phyloP scores from a whole-genome alignment of 225 moss, liverwort and hornwort genomes.

The Neckera pumila region DNA sequence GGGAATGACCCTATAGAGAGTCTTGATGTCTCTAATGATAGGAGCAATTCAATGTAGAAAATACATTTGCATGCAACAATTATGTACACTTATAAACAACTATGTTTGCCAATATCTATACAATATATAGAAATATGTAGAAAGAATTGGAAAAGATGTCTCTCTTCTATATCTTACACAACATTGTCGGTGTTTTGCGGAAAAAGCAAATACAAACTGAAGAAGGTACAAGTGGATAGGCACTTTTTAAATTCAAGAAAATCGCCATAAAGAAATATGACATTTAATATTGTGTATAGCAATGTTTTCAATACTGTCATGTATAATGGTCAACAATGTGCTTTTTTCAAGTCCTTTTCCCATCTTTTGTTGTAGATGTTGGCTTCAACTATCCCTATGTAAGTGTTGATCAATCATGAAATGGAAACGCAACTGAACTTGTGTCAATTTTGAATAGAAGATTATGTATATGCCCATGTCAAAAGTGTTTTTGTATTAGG shows the following conservation, averaged over 20 bases:
- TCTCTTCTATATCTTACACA: rapidly evolving
- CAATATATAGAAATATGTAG: not conserved
- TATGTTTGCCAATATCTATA: rapidly evolving
- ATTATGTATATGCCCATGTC: rapidly evolving
- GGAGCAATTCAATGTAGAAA: rapidly evolving
- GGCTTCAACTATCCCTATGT: not conserved
- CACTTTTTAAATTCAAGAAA: no score
- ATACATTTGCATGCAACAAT: not conserved
- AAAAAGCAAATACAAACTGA: rapidly evolving
- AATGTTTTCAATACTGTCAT: not conserved
- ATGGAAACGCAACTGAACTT: not conserved
- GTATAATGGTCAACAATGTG: not conserved
- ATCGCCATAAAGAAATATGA: rapidly evolving
- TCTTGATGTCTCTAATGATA: no score
- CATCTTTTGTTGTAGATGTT: not conserved
- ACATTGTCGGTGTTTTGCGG: rapidly evolving
- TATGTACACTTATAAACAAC: rapidly evolving
- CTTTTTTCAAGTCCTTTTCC: rapidly evolving
- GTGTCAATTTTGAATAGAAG: not conserved
- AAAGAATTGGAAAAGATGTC: not conserved
- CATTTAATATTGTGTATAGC: rapidly evolving
- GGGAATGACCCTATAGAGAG: no score
- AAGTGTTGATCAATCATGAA: rapidly evolving
- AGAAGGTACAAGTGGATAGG: not conserved
- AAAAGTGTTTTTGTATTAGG: not conserved